phyloP scores from a whole-genome alignment of 352 stramenopile genomes.

The Ophiocytium majus region DNA sequence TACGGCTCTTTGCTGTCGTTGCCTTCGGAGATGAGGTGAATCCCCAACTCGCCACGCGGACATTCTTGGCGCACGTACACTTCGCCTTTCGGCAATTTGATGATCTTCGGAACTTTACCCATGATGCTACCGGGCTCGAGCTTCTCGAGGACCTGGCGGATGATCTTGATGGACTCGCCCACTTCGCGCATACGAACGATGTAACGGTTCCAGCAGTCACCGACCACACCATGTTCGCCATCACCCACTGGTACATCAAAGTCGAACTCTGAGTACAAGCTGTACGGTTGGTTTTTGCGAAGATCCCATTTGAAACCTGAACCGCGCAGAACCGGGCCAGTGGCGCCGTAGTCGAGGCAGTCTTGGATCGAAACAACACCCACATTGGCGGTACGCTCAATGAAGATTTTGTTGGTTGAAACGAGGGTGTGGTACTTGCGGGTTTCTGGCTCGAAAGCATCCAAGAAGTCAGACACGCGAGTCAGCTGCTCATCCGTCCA shows the following conservation, averaged over 20 bases:
- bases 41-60: conserved; percentile 66
- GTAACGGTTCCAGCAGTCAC: conserved; percentile 65
- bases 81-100: conserved; percentile 62
- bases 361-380: conserved; percentile 60
- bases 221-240: conserved; percentile 42
- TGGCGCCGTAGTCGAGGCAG: conserved; percentile 61
- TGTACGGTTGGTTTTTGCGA: conserved; percentile 63
- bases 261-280: conserved; percentile 62
- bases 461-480: conserved; percentile 60
- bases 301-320: conserved; percentile 64
- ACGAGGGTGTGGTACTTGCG: conserved; percentile 59
- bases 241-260: conserved; percentile 63
- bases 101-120: conserved; percentile 61
- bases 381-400: conserved; percentile 62
- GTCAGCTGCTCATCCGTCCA: conserved; percentile 59
- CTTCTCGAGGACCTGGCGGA: conserved; percentile 61
- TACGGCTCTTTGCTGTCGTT: conserved; percentile 64
- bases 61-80: conserved; percentile 64
- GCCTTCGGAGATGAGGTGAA: conserved; percentile 65
- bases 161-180: conserved; percentile 62
- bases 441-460: conserved; percentile 64
- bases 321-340: conserved; percentile 63
- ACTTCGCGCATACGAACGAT: conserved; percentile 63
- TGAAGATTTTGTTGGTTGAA: conserved; percentile 65
- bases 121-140: conserved; percentile 61